Evolutionary conservation across 306 rosid genomes (phyloP).

Genomic region (Arachis hypogaea): DNA sequence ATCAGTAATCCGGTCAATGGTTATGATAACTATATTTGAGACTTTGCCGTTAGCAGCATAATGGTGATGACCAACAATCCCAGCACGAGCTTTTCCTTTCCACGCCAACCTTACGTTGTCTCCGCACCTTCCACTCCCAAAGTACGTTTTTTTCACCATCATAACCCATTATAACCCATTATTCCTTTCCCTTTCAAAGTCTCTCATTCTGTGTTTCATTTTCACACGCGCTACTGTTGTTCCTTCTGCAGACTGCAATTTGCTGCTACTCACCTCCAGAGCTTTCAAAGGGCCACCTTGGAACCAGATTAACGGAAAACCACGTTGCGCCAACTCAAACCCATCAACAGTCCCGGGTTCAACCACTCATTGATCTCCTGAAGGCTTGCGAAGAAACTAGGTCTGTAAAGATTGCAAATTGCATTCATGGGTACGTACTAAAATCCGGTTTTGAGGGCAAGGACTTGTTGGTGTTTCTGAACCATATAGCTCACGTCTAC

Average conservation of each 20-base stretch:
- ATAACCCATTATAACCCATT: not conserved
- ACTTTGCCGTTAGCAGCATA: too few relatives aligned
- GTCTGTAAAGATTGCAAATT: conserved; percentile 47
- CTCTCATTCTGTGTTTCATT: not conserved
- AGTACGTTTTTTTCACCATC: conserved; percentile 26
- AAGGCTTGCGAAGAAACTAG: conserved; percentile 47
- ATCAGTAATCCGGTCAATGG: too few relatives aligned
- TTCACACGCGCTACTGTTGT: not conserved
- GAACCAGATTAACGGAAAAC: conserved; percentile 30
- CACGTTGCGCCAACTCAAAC: conserved; percentile 38
- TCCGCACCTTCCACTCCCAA: conserved; percentile 30
- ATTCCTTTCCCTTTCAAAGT: not conserved
- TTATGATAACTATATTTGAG: too few relatives aligned
- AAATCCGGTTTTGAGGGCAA: conserved; percentile 51
- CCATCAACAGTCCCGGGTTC: conserved; percentile 34
- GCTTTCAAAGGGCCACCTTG: conserved; percentile 30
- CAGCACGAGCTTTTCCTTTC: conserved; percentile 46
- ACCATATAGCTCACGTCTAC: conserved; percentile 57
- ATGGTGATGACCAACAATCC: not conserved
- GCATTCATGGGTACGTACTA: conserved; percentile 61
- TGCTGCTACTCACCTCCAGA: not conserved
- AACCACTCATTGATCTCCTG: conserved; percentile 57
- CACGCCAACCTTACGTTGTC: conserved; percentile 35
- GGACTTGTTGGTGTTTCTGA: conserved; percentile 58
- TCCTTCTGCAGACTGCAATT: conserved; percentile 24